Base-by-base conservation (phyloP, 257 asterid species). In the Oldenlandia corymbosa region DNA sequence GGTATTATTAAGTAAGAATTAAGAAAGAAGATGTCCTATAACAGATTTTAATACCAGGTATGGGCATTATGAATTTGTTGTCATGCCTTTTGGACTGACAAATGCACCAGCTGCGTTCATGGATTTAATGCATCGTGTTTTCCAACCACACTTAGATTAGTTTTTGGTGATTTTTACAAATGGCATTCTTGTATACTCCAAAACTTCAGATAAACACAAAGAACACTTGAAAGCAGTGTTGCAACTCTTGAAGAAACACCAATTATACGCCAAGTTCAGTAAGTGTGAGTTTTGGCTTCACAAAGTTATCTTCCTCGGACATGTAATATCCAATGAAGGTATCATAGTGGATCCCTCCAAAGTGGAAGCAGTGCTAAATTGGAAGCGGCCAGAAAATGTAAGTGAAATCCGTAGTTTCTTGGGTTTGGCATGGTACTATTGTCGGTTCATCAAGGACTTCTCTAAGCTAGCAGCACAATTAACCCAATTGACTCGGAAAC, bases 351-450 rank as follows among this genome's bases (percentile, higher is more conserved):
- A 65, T 13, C 61, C 28, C 0, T 7, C 28, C 0, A 65, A 65
- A 24, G n/a, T 52, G 1, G n/a, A 24, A 16, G 41, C 61, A 0
- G 0, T 30, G 1, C 5, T 26, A 0, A 2, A 20, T 5, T 52
- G 52, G 45, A 49, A 20, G 1, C 43, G 28, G 24, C 61, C 37
- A 0, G 7, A 18, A 18, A 34, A 7, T 3, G 1, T 12, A 0
- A 32, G 2, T 2, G 37, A 48, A 14, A n/a, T 65, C 4, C 16
- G 37, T 1, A 49, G 41, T 20, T 51, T 65, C 17, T 7, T 65
- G 10, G 69, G 61, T 1, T 37, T 65, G 18, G 52, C 23, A 2
- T 60, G 68, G 12, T 64, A 64, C 21, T 49, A 64, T 10, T 14
- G 50, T 0, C 1, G 28, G 10, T 64, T 64, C 5, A n/a, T 61